phyloP scores from a whole-genome alignment of 2,329 filamentous ascomycete species.

The Sordariomycetes sp. region DNA sequence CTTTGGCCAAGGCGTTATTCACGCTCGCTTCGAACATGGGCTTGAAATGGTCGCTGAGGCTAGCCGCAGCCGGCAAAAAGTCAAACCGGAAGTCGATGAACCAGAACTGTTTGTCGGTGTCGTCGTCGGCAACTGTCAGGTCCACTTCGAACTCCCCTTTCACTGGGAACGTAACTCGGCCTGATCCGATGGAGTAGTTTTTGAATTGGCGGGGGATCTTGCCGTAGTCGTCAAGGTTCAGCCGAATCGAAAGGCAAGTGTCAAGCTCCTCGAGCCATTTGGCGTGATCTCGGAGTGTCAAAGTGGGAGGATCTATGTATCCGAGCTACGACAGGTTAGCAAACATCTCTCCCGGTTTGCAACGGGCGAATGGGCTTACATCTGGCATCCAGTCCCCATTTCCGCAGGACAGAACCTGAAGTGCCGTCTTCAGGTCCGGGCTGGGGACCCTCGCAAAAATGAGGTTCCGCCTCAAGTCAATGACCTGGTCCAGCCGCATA shows the following conservation, averaged over 20 bases:
- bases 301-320: conserved; percentile 63
- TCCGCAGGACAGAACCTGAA: conserved; percentile 74
- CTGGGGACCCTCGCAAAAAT: conserved; percentile 68
- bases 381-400: conserved; percentile 71
- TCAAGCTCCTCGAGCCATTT: conserved; percentile 73
- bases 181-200: conserved; percentile 68
- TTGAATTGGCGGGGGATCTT: conserved; percentile 64
- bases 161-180: conserved; percentile 83
- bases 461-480: conserved; percentile 64
- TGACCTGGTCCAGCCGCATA: conserved; percentile 49
- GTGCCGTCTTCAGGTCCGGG: conserved; percentile 81
- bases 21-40: conserved; percentile 59
- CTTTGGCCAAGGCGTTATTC: conserved; percentile 58
- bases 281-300: conserved; percentile 62
- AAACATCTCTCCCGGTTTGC: background rate
- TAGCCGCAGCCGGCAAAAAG: conserved; percentile 58
- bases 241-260: conserved; percentile 66
- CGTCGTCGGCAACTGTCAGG: conserved; percentile 79
- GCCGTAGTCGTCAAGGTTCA: conserved; percentile 78
- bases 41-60: conserved; percentile 52
- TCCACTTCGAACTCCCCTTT: conserved; percentile 85
- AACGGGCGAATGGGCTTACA: conserved; percentile 30
- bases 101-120: conserved; percentile 75
- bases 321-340: conserved; percentile 40
- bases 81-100: conserved; percentile 86